Percentiles rank a stretch among this genome's conserved stretches.
Evolutionary conservation across 352 stramenopile genomes (phyloP).

Genomic region (Pythium phragmiticola): DNA sequence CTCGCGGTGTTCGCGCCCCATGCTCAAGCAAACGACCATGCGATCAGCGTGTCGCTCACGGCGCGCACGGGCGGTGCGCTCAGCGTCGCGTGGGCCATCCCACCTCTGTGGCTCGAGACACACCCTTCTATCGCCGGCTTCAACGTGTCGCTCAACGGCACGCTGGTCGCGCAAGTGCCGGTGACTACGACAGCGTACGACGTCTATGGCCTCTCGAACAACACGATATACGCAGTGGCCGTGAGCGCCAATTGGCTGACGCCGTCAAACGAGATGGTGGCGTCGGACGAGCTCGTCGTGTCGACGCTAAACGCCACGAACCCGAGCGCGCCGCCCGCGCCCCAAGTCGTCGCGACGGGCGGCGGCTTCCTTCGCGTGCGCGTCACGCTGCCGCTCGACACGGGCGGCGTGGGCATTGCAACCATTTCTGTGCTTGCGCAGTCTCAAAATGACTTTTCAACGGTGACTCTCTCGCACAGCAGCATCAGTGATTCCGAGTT

Average conservation of each 20-base stretch:
- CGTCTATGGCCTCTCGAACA: conserved; percentile 33
- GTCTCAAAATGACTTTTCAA: conserved; percentile 12
- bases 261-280: conserved; percentile 16
- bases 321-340: conserved; percentile 16
- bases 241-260: conserved; percentile 20
- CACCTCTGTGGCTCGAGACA: conserved; percentile 16
- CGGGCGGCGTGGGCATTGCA: conserved; percentile 33
- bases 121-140: conserved; percentile 13
- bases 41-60: conserved; percentile 17
- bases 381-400: conserved; percentile 31
- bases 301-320: conserved; percentile 27
- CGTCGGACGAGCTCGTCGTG: conserved; percentile 31
- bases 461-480: conserved; percentile 13
- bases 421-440: conserved; percentile 31
- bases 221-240: conserved; percentile 33
- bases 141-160: conserved; percentile 24
- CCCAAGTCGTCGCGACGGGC: conserved; percentile 19
- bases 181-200: conserved; percentile 22
- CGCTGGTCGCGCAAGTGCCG: conserved; percentile 29
- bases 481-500: conserved; percentile 14
- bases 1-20: neutral
- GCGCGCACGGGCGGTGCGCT: conserved; percentile 35
- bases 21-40: neutral
- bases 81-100: conserved; percentile 36
- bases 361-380: conserved; percentile 31